Evolutionary conservation across 2,329 filamentous ascomycete species (phyloP), one percentile per base, ranked within the genome.

Genomic region (Fusarium sp.): DNA sequence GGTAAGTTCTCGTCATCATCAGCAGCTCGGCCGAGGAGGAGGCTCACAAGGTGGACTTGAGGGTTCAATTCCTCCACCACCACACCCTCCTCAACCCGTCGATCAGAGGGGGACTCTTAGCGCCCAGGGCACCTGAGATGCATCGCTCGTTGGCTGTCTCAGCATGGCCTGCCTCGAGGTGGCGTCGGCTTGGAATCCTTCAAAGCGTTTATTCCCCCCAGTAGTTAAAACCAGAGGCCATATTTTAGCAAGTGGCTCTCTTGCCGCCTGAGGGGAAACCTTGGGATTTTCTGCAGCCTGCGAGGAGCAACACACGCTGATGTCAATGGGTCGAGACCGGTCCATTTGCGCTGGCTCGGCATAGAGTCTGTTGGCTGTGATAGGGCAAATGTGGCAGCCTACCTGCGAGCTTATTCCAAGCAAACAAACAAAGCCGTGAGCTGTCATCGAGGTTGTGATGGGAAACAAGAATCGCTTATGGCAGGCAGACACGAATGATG

Each of bases 41-140:
- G 50, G 47, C 47, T 59, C 22, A 38, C 45, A 63, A 67, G 58
- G 40, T 63, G 67, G 67, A 61, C 38, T 42, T 20, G 61, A 47
- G 38, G 54, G 40, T 67, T 47, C 35, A 54, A 56, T 66, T 69
- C 71, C 64, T 67, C 65, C 65, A 62, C 31, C 66, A 72, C 62
- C 31, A 34, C 31, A 50, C 37, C 62, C 58, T 70, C 45, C 61
- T 70, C 45, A 52, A 52, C 63, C 67, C 57, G 71, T 27, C 68
- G 68, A 72, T 59, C 61, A 72, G 50, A 74, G 68, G 58, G 31
- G 31, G 31, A 66, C 66, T 72, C 68, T 70, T 72, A 72, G 72
- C 69, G 72, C 69, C 62, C 45, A 62, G 31, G 50, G 69, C 59
- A 67, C 58, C 59, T 50, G 59, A 62, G 65, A 52, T 62, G 62